These are phyloP conservation scores for Fraxinus ornus DNA, from an alignment of 305 asterid species.

Conservation along the genomic window DNA sequence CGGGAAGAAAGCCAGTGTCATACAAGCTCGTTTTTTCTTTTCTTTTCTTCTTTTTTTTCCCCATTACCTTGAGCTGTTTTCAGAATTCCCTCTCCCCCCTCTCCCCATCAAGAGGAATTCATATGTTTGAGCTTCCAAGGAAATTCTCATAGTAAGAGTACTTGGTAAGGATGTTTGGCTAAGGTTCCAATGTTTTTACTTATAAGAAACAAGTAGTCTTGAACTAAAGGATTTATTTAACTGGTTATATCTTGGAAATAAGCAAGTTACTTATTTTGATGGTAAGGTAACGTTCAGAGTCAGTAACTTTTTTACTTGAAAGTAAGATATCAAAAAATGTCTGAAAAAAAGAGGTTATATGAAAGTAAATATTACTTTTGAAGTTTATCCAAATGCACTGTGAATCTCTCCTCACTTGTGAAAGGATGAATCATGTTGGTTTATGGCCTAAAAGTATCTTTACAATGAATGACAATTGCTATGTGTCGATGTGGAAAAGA, in stretches of 20 bases:
- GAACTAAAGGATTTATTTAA: not conserved
- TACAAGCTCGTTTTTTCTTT: not conserved
- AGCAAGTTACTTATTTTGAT: not conserved
- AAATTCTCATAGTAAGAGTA: not conserved
- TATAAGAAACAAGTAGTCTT: not conserved
- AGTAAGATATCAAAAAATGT: not conserved
- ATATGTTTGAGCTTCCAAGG: not conserved
- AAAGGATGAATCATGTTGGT: not conserved
- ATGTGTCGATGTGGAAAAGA: not conserved
- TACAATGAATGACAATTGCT: not conserved
- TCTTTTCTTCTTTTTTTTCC: not conserved
- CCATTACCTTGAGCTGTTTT: not conserved
- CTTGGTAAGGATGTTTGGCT: not conserved
- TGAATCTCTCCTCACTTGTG: not conserved
- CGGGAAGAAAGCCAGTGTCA: not conserved
- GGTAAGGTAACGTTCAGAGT: not conserved
- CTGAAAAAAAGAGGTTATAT: not conserved
- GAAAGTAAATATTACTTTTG: not conserved
- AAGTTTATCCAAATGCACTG: not conserved
- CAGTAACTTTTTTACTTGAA: not conserved
- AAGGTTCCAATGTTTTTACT: not conserved
- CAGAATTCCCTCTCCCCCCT: not conserved
- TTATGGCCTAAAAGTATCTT: not conserved
- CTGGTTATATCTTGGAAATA: not conserved
- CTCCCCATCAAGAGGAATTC: not conserved